These are phyloP conservation scores for Exophiala mesophila DNA, from an alignment of 2,329 filamentous ascomycete species.

Conservation along the genomic window DNA sequence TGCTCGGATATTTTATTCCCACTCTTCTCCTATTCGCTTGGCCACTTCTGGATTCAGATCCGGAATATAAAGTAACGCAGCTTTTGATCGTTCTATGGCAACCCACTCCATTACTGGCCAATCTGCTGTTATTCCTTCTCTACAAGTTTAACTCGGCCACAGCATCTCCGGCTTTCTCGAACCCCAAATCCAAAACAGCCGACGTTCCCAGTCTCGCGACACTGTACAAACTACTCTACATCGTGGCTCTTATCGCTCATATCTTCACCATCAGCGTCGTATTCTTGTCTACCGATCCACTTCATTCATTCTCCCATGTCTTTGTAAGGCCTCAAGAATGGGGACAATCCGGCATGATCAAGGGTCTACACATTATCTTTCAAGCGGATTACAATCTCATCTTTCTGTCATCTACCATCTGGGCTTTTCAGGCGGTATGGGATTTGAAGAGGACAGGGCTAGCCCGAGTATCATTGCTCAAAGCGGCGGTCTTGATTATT, in stretches of 20 bases:
- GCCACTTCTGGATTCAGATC: constrained; percentile 18
- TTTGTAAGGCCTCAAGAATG: constrained; percentile 15
- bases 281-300: constrained; percentile 7
- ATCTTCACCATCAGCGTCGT: constrained; percentile 5
- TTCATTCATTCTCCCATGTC: constrained; percentile 17
- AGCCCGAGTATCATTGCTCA: constrained; percentile 11
- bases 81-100: constrained; percentile 27
- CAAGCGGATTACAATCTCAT: constrained; percentile 27
- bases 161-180: background rate
- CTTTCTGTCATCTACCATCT: constrained; percentile 21
- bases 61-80: constrained; percentile 17
- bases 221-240: constrained; percentile 10
- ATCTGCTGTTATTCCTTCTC: constrained; percentile 18
- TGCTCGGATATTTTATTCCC: constrained; percentile 27
- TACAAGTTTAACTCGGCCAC: constrained; percentile 5
- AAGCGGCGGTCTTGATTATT: constrained; percentile 5
- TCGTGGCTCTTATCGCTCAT: constrained; percentile 11
- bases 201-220: constrained; percentile 12
- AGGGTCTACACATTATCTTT: constrained; percentile 27
- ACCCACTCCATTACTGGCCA: constrained; percentile 24
- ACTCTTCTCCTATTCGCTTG: constrained; percentile 24
- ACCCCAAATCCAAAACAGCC: background rate
- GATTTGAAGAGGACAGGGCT: constrained; percentile 25
- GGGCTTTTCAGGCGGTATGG: constrained; percentile 21
- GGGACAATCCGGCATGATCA: constrained; percentile 13